Percentiles rank a stretch among this genome's conserved stretches.
Conservation (phyloP, 2,329 filamentous ascomycete genomes). For the Fusarium continuum region DNA sequence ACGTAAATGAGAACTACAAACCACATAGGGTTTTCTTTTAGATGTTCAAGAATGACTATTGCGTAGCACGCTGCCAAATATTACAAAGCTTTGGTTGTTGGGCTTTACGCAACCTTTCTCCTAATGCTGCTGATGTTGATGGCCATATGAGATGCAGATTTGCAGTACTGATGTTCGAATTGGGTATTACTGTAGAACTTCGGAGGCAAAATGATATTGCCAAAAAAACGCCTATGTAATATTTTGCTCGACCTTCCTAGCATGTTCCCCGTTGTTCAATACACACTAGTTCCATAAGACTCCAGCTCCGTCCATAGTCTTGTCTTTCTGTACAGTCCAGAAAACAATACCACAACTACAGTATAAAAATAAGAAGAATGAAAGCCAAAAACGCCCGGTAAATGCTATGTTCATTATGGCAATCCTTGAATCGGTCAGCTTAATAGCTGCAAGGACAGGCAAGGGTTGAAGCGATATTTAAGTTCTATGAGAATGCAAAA, state of each 20-base stretch:
- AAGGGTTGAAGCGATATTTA: background rate
- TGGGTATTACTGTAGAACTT: conserved; percentile 16
- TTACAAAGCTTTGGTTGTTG: background rate
- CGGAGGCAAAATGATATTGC: conserved; percentile 11
- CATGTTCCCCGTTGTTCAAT: conserved; percentile 12
- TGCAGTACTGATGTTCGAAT: background rate
- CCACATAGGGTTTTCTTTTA: background rate
- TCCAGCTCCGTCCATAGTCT: conserved; percentile 17
- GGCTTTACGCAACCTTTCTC: background rate
- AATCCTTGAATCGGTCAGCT: background rate
- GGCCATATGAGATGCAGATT: background rate
- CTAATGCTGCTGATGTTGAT: background rate
- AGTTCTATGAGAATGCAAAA: conserved; percentile 53
- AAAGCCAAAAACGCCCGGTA: conserved; percentile 19
- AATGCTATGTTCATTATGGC: conserved; percentile 23
- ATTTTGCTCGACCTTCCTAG: conserved; percentile 14
- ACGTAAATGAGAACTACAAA: conserved; percentile 21
- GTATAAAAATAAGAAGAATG: background rate
- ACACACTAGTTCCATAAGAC: conserved; percentile 15
- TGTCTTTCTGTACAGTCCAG: conserved; percentile 8
- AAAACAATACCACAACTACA: conserved; percentile 11
- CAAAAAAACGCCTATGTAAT: conserved; percentile 34
- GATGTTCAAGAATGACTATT: conserved; percentile 5
- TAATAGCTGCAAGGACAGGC: background rate
- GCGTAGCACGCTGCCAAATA: background rate